Conservation (phyloP, 1,139 yeast genomes). For the Hanseniaspora sp. region DNA sequence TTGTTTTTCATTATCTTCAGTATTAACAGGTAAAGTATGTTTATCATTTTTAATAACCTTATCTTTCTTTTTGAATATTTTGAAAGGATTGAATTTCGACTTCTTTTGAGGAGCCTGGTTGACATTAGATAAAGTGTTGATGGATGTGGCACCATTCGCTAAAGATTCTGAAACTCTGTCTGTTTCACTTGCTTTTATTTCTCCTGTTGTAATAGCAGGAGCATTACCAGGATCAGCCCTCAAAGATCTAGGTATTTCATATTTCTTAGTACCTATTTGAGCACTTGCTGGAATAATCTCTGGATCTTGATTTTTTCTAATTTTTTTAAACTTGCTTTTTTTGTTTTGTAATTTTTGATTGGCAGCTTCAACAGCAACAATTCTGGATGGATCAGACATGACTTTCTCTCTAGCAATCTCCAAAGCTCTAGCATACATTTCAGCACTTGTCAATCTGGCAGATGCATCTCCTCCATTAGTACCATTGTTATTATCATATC, state of each 20-base stretch:
- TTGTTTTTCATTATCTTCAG: neutral
- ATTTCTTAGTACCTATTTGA: neutral
- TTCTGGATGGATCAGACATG: conserved; percentile 3
- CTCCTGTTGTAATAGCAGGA: neutral
- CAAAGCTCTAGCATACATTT: conserved; percentile 29
- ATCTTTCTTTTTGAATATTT: neutral
- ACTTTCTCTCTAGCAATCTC: conserved; percentile 28
- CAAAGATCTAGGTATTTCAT: neutral
- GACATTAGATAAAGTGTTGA: neutral
- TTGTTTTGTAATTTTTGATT: neutral
- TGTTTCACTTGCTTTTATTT: neutral
- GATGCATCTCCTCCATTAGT: neutral
- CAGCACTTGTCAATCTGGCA: conserved; percentile 23
- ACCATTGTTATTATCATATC: neutral
- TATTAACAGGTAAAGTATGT: neutral
- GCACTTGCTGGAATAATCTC: neutral
- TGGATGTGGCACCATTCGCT: neutral
- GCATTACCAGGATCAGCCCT: neutral
- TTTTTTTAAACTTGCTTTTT: neutral
- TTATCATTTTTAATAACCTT: neutral
- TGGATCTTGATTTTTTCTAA: neutral
- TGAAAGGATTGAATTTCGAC: neutral
- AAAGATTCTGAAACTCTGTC: neutral
- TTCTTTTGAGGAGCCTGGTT: neutral
- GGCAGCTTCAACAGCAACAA: neutral